Conservation (phyloP, 129 eudicot genomes). For the Saposhnikovia divaricata region DNA sequence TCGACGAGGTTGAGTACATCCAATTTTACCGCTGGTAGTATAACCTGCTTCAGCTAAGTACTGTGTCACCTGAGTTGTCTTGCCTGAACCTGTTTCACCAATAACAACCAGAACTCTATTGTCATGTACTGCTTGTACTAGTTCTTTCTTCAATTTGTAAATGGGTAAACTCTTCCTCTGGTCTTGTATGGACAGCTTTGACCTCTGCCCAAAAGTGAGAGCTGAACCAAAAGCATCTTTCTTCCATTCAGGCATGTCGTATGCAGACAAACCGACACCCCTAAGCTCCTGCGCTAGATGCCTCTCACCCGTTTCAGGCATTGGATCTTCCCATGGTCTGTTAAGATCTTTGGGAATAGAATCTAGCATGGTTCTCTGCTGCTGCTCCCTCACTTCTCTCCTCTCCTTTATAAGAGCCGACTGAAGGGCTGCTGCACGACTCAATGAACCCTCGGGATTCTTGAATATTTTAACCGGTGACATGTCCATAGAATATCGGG, state of each 20-base stretch:
- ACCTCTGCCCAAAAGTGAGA: constrained; percentile 76
- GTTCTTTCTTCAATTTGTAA: constrained; percentile 69
- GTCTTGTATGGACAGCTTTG: constrained; percentile 81
- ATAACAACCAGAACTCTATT: constrained; percentile 79
- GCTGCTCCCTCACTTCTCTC: constrained; percentile 87
- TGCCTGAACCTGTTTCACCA: constrained; percentile 88
- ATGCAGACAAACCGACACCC: constrained; percentile 84
- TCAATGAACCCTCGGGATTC: constrained; percentile 84
- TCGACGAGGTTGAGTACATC: constrained; percentile 88
- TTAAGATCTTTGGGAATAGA: constrained; percentile 92
- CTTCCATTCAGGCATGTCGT: constrained; percentile 96
- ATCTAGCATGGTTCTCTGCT: constrained; percentile 83
- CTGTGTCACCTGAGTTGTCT: constrained; percentile 81
- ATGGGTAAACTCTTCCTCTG: constrained; percentile 87
- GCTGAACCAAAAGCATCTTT: constrained; percentile 84
- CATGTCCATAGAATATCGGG: constrained; percentile 69
- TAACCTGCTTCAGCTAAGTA: constrained; percentile 90
- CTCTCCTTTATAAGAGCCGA: constrained; percentile 83
- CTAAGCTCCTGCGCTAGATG: constrained; percentile 84
- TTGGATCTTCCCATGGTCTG: constrained; percentile 98
- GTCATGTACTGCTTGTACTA: constrained; percentile 69
- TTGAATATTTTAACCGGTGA: constrained; percentile 87
- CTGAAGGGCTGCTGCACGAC: constrained; percentile 90
- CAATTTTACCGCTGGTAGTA: constrained; percentile 73
- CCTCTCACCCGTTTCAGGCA: constrained; percentile 93